Percentiles rank a stretch among this genome's conserved stretches.
Conservation (phyloP, 192 early-diverging fungal species). For the Coemansia sp. region DNA sequence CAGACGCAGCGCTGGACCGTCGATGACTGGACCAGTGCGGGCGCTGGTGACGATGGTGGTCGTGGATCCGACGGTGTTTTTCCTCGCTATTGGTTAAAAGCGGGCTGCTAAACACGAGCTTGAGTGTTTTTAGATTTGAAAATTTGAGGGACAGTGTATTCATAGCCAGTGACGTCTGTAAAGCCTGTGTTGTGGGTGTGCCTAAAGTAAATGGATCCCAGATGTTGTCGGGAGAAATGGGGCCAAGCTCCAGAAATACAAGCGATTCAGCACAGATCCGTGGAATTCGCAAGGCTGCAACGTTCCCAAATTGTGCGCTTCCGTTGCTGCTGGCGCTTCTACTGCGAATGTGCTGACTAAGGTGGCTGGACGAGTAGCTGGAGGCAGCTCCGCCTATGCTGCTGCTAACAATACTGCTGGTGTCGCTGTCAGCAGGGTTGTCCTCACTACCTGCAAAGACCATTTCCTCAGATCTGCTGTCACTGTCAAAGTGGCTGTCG, state of each 20-base stretch:
- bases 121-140: constrained; percentile 16
- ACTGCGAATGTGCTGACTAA: neutral
- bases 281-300: constrained; percentile 5
- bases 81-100: neutral
- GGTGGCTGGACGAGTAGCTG: neutral
- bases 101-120: constrained; percentile 18
- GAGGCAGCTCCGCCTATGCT: neutral
- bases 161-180: neutral
- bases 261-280: constrained; percentile 13
- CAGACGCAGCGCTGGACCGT: neutral
- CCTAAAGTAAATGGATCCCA: constrained; percentile 27
- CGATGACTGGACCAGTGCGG: neutral
- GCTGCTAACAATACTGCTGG: neutral
- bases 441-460: neutral
- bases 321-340: neutral
- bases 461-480: neutral
- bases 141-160: neutral
- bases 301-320: neutral
- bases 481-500: neutral
- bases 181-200: neutral
- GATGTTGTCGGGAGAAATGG: constrained; percentile 25
- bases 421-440: neutral
- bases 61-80: neutral
- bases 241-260: constrained; percentile 34
- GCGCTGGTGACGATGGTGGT: neutral